Percentiles rank a stretch among this genome's conserved stretches.
Conservation (phyloP, 1,139 yeast species). For the Nadsonia starkeyi-henricii region DNA sequence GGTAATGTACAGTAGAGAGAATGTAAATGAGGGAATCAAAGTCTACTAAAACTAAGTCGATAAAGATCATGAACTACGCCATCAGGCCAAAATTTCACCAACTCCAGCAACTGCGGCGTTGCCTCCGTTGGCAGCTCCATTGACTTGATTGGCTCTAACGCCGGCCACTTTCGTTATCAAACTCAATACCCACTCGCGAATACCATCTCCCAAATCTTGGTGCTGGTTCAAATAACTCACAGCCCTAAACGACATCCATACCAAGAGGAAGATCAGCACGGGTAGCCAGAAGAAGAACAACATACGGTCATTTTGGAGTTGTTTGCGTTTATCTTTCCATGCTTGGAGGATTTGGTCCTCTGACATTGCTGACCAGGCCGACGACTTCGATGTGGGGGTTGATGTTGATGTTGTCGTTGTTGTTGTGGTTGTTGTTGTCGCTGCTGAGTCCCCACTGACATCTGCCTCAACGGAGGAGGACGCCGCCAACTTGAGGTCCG, state of each 20-base stretch:
- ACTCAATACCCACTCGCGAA: too few species aligned
- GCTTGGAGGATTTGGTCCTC: conserved; percentile 18
- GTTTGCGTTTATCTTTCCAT: conserved; percentile 28
- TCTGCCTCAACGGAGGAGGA: background rate
- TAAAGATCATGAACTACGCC: too few species aligned
- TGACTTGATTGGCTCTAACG: too few species aligned
- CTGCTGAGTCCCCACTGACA: conserved; percentile 3
- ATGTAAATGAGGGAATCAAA: too few species aligned
- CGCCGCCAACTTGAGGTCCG: background rate
- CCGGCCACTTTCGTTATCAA: too few species aligned
- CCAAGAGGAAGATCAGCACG: conserved; percentile 15
- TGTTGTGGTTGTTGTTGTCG: too few species aligned
- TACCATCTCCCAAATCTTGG: background rate
- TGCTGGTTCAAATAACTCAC: conserved; percentile 4
- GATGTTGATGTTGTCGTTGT: conserved; percentile 3
- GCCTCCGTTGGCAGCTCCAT: too few species aligned
- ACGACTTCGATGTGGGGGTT: conserved; percentile 3
- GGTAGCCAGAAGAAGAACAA: conserved; percentile 68
- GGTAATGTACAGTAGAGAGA: too few species aligned
- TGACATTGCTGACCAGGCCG: conserved; percentile 1
- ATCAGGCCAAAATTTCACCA: too few species aligned
- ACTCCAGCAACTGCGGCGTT: too few species aligned
- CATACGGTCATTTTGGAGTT: conserved; percentile 73
- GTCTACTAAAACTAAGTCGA: too few species aligned
- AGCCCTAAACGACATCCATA: conserved; percentile 9